Base-by-base conservation (phyloP, 768 basidiomycete genomes). In the Boletus tylopilopsis region DNA sequence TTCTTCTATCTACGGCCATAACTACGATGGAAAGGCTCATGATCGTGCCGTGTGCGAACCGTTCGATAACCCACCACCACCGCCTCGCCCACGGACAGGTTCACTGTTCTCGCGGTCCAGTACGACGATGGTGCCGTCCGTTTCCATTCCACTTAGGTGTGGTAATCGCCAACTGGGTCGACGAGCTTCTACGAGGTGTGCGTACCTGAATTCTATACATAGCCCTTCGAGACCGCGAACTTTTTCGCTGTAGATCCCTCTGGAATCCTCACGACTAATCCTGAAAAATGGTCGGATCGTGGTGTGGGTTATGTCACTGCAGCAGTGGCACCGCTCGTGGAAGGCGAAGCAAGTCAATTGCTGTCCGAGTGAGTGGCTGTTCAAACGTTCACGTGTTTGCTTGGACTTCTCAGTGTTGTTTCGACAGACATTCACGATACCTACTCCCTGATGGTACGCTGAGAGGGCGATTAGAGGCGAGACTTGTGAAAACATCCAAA, bases 401-500 rank as follows among this genome's bases (percentile, higher is more conserved):
- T n/a, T n/a, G n/a, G n/a, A 5, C 9, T 5, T 47, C 21, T 44
- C 18, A 35, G 30, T n/a, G 32, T 9, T 21, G 37, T 0, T 16
- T 19, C 16, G 5, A 29, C 32, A 62, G 60, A 7, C 39, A 33
- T 21, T 61, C 60, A 1, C 48, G 13, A 3, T 61, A 61, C 13
- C 16, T 59, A 7, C 36, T 33, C 3, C 49, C 56, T 16, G 60
- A 62, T 29, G 60, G 56, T 23, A 61, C 60, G 10, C n/a, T 62
- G 35, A 52, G 48, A 46, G 60, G 45, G 5, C 42, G 53, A 9
- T 42, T 61, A 35, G 60, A 61, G 27, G 53, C 44, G 19, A 50
- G 35, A 23, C 39, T 60, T 13, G 36, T 46, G 4, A 50, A 48
- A 48, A 18, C 47, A 8, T 38, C 46, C 22, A 60, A 49, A 23